Evolutionary conservation across 2,329 filamentous ascomycete species (phyloP), one percentile per base, ranked within the genome.

Genomic region (Ceratocystiopsis brevicomis): DNA sequence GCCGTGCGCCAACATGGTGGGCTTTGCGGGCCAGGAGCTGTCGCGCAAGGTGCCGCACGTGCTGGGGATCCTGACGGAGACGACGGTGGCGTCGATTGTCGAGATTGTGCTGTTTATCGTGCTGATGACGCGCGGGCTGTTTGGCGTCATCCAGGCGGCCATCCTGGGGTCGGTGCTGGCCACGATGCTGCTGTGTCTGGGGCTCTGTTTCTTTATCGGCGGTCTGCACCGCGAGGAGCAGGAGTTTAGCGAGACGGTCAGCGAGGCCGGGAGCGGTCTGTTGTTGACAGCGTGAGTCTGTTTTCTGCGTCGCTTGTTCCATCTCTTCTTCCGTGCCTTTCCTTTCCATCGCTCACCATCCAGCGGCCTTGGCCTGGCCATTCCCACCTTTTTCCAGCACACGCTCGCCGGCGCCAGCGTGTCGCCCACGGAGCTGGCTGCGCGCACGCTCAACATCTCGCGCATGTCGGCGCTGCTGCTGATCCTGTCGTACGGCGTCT

Each of bases 91-190:
- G 3, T 82, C 81, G 1, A 61, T 86, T 11, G 82, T 90, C 42
- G 84, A 93, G 56, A 78, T 92, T 45, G 72, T 92, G 39, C 63
- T 92, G 30, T 90, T 92, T 60, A 79, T 88, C 65, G 71, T 87
- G 3, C 62, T 92, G 38, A 66, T 90, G 5, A 57, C 57, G 1
- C 39, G 44, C 12, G 58, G 64, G 2, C 59, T 64, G 57, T 76
- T 79, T 47, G 66, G 69, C n/a, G 81, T 90, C 51, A 83, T 92
- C 52, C 75, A 84, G 54, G 82, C 82, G 43, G 84, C 85, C 21
- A 87, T 92, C 44, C 62, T 92, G 0, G 84, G 85, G 34, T 88
- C 82, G 0, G 81, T 92, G 38, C 59, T 93, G 33, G 83, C 85
- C 13, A 92, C 85, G 32, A 71, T 90, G 61, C 61, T 92, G 38